Base-by-base conservation (phyloP, 2,329 filamentous ascomycete genomes). In the Lithohypha guttulata region DNA sequence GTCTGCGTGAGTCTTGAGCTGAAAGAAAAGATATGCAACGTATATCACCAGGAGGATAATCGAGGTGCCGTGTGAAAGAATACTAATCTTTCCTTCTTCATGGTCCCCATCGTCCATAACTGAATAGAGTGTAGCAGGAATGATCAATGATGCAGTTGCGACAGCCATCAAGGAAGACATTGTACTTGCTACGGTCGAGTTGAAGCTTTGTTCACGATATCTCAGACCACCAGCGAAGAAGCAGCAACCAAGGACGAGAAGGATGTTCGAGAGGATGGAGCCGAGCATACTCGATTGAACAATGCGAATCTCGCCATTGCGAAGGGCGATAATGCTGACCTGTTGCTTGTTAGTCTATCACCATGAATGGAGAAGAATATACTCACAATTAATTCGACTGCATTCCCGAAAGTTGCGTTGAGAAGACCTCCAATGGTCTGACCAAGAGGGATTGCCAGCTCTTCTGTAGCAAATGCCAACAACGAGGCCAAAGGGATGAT, bases 211-310 rank as follows among this genome's bases (percentile, higher is more conserved):
- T 58, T 89, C 79, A 30, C 71, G 70, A 62, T 78, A 76, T 46
- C 70, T 68, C 43, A 85, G 64, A 21, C 83, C 83, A 40, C 83
- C 83, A 40, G 82, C 72, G 49, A 86, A 67, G 64, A 85, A 85
- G 60, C 81, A 85, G 70, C 83, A 84, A 52, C 81, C 81, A 56
- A 86, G 72, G 32, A 86, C 89, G 15, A 96, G 75, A 6, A 96
- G 72, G 48, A 95, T 79, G 61, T 96, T 96, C 49, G 89, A 95
- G 26, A 96, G 70, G 52, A 96, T 93, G 55, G 84, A 93, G 33
- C 91, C 89, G 22, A 96, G 77, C 87, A 96, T 96, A 48, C 85
- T 93, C 14, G 89, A 82, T 64, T 96, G 91, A n/a, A 96, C 89
- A 49, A 96, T 87, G 53, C 89, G 79, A 56, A 95, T 93, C 63